Conservation (phyloP, 805 yeast genomes). For the Cyberlindnera xishuangbannaensis region DNA sequence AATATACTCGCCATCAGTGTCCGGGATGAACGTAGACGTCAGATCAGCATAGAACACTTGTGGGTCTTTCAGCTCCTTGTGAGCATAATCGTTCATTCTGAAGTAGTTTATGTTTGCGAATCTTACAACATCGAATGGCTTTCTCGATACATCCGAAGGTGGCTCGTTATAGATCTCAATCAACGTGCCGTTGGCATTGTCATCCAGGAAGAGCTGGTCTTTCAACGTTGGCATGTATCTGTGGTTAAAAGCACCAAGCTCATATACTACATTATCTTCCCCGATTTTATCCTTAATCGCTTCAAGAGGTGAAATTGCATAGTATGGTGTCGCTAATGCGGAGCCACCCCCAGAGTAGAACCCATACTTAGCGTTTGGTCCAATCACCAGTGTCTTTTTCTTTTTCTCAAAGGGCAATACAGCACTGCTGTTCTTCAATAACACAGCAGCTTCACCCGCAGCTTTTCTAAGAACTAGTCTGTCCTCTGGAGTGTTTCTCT, state of each 20-base stretch:
- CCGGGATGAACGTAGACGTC: conserved; percentile 39
- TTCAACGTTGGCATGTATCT: conserved; percentile 28
- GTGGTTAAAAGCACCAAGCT: conserved; percentile 33
- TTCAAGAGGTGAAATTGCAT: conserved; percentile 42
- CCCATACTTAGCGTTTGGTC: conserved; percentile 50
- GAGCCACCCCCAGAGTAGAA: conserved; percentile 60
- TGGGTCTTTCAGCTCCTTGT: conserved; percentile 16
- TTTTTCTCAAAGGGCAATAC: conserved; percentile 42
- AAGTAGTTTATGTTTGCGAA: conserved; percentile 16
- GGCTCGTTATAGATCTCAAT: conserved; percentile 23
- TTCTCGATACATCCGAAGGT: conserved; percentile 15
- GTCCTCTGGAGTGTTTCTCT: conserved; percentile 40
- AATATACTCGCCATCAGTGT: conserved; percentile 38
- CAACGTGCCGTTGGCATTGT: conserved; percentile 20
- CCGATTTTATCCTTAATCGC: conserved; percentile 32
- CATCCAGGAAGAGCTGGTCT: conserved; percentile 10
- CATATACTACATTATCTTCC: conserved; percentile 18
- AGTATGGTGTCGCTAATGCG: conserved; percentile 44
- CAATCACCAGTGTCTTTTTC: conserved; percentile 45
- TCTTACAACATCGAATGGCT: conserved; percentile 25
- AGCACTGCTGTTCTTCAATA: conserved; percentile 46
- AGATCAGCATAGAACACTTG: conserved; percentile 38
- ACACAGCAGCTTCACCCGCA: conserved; percentile 48
- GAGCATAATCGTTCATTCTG: conserved; percentile 24
- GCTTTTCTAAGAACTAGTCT: conserved; percentile 32